Evolutionary conservation across 805 yeast genomes (phyloP).

Genomic region (Lipomyces sp.): DNA sequence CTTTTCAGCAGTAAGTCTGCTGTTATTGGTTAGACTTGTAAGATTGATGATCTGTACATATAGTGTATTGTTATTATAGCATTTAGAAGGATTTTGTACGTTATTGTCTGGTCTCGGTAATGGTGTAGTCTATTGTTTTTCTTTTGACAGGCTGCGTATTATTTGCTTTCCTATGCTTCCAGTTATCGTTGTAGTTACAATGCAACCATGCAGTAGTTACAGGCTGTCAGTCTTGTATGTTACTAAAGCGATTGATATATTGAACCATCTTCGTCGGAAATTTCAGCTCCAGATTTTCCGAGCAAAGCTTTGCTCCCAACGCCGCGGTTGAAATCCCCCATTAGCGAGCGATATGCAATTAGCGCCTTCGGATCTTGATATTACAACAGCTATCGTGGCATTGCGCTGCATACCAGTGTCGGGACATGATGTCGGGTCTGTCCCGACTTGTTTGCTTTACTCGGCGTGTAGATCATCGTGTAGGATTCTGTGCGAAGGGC

Average conservation of each 20-base stretch:
- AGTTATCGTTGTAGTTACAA: background rate
- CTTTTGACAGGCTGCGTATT: background rate
- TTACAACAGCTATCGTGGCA: background rate
- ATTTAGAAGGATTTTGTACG: background rate
- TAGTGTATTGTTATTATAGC: background rate
- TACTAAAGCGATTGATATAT: too few species aligned
- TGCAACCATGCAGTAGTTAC: background rate
- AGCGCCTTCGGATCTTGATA: background rate
- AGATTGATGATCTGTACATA: background rate
- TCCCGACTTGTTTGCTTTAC: background rate
- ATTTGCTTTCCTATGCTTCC: background rate
- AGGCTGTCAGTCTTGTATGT: background rate
- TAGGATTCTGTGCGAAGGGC: background rate
- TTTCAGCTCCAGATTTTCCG: background rate
- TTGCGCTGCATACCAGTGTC: background rate
- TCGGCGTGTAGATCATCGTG: background rate
- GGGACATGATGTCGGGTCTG: background rate
- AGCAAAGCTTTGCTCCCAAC: background rate
- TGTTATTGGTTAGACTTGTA: background rate
- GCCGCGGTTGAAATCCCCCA: background rate
- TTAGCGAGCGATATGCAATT: background rate
- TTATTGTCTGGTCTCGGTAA: background rate
- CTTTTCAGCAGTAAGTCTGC: background rate
- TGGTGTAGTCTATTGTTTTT: background rate
- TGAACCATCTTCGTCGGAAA: too few species aligned